These are phyloP conservation scores for Chlorella ohadii DNA, from an alignment of 139 green algal species.

Conservation along the genomic window DNA sequence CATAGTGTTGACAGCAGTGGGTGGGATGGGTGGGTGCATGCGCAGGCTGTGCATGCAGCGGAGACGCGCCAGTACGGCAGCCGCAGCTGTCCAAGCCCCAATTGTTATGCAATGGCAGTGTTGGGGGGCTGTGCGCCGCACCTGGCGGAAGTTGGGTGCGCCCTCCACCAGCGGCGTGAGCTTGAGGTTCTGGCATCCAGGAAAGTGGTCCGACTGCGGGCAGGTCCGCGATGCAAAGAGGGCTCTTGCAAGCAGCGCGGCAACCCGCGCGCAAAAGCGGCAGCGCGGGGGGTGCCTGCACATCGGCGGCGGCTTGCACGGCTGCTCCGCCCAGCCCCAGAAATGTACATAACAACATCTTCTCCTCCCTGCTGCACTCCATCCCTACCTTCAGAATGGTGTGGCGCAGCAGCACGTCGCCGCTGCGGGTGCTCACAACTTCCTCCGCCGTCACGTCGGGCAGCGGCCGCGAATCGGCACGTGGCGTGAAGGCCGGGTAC, in stretches of 20 bases:
- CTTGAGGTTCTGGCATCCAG: constrained; percentile 93
- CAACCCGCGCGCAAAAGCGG: neutral
- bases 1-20: neutral
- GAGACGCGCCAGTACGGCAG: too few relatives aligned
- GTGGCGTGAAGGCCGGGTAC: neutral
- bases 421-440: constrained; percentile 67
- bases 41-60: too few relatives aligned
- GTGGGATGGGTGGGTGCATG: too few relatives aligned
- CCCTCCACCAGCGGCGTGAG: constrained; percentile 88
- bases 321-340: too few relatives aligned
- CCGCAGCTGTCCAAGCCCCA: too few relatives aligned
- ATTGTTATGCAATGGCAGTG: too few relatives aligned
- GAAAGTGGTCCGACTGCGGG: constrained; percentile 12
- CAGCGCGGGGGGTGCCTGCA: neutral
- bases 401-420: constrained; percentile 86
- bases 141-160: constrained; percentile 94
- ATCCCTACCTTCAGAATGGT: constrained; percentile 88
- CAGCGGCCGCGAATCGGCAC: neutral
- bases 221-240: neutral
- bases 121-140: neutral
- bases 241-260: too few relatives aligned
- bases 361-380: neutral
- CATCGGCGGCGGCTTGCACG: neutral
- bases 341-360: too few relatives aligned
- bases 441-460: constrained; percentile 54